phyloP scores from a whole-genome alignment of 2,329 filamentous ascomycete species.

The Xylariaceae sp. region DNA sequence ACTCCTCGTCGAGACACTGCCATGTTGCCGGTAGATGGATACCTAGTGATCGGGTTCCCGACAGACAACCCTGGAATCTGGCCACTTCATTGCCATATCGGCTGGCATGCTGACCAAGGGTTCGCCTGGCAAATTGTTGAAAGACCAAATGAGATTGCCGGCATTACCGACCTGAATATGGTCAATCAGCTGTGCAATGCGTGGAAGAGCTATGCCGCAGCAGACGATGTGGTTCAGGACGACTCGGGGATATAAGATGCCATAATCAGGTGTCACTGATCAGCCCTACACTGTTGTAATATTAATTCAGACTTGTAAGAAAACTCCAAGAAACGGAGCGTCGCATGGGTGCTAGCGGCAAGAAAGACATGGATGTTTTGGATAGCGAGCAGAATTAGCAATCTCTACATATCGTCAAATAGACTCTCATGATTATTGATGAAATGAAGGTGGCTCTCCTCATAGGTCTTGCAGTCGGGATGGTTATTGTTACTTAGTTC shows the following conservation, averaged over 20 bases:
- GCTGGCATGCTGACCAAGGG: conserved; percentile 48
- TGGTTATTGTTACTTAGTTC: too few species aligned
- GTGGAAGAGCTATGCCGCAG: conserved; percentile 29
- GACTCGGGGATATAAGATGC: conserved; percentile 32
- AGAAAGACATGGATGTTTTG: too few species aligned
- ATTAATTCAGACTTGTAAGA: too few species aligned
- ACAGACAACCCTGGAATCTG: conserved; percentile 51
- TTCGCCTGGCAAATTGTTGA: conserved; percentile 52
- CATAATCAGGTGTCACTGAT: too few species aligned
- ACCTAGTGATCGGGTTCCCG: conserved; percentile 47
- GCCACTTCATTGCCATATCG: conserved; percentile 41
- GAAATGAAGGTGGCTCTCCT: too few species aligned
- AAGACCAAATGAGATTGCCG: conserved; percentile 28
- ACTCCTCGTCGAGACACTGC: conserved; percentile 48
- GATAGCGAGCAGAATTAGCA: too few species aligned
- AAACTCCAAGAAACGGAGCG: too few species aligned
- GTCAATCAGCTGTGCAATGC: conserved; percentile 23
- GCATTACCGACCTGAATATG: conserved; percentile 19
- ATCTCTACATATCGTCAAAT: too few species aligned
- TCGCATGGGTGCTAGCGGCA: too few species aligned
- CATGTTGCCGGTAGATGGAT: conserved; percentile 43
- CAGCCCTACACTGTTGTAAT: too few species aligned
- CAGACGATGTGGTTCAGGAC: conserved; percentile 24
- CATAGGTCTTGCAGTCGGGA: too few species aligned
- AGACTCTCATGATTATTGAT: too few species aligned